Percentiles rank a stretch among this genome's conserved stretches.
phyloP scores from a whole-genome alignment of 2,329 filamentous ascomycete species.

The Pestalotiopsis sp. region DNA sequence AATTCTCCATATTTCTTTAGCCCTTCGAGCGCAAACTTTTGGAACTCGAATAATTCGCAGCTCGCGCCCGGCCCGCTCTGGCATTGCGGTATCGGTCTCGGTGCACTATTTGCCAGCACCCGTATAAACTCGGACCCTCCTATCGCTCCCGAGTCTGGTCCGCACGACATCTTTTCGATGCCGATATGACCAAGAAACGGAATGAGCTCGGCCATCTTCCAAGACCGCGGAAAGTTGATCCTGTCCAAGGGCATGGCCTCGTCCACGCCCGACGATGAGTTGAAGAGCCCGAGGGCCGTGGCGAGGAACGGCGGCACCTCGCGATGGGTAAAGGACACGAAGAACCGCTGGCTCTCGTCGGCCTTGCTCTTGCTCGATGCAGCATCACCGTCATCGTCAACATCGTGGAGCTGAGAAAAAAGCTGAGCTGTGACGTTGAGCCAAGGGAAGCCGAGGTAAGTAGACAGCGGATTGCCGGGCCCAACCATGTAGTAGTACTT shows the following conservation, averaged over 20 bases:
- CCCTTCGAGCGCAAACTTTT: constrained; percentile 24
- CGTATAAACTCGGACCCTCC: constrained; percentile 44
- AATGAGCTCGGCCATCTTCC: constrained; percentile 65
- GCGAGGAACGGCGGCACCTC: constrained; percentile 69
- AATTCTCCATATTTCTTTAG: background rate
- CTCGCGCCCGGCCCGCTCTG: constrained; percentile 46
- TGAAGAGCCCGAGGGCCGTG: constrained; percentile 71
- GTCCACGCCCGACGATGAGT: constrained; percentile 63
- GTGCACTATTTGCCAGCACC: constrained; percentile 45
- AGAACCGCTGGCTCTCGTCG: constrained; percentile 54
- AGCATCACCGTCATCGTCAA: background rate
- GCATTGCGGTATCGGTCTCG: constrained; percentile 44
- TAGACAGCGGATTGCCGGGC: constrained; percentile 61
- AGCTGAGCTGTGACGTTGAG: constrained; percentile 61
- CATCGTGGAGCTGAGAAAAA: constrained; percentile 30
- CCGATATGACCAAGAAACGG: constrained; percentile 70
- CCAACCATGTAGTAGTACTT: constrained; percentile 68
- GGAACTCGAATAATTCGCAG: constrained; percentile 43
- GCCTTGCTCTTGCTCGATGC: constrained; percentile 34
- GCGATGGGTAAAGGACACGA: constrained; percentile 70
- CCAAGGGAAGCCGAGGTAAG: constrained; percentile 67
- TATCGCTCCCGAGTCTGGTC: constrained; percentile 47
- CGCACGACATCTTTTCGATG: constrained; percentile 67
- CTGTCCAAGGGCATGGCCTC: constrained; percentile 65
- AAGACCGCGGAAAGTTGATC: constrained; percentile 65